These are phyloP conservation scores for Solanum rostratum DNA, from an alignment of 257 asterid genomes.

Conservation along the genomic window DNA sequence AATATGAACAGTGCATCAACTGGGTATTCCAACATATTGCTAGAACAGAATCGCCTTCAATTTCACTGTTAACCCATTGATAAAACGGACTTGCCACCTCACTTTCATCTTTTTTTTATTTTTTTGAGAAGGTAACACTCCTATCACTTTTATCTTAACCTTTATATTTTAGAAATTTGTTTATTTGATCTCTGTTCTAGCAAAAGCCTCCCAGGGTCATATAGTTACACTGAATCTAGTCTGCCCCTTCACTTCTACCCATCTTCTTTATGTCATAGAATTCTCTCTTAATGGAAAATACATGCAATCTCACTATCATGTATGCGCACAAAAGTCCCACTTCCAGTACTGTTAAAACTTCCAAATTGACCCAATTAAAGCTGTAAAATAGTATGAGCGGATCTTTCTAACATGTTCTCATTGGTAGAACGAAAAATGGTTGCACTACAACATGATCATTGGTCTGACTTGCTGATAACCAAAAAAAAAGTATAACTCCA, in stretches of 20 bases:
- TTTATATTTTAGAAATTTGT: neutral
- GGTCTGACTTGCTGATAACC: neutral
- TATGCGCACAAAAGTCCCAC: neutral
- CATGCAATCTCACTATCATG: neutral
- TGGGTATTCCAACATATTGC: neutral
- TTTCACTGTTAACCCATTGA: neutral
- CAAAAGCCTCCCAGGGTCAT: neutral
- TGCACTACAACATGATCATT: neutral
- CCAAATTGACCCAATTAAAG: neutral
- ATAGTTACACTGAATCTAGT: neutral
- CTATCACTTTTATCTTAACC: neutral
- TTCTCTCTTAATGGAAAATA: neutral
- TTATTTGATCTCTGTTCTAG: neutral
- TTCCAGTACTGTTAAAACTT: neutral
- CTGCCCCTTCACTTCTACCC: neutral
- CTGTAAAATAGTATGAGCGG: neutral
- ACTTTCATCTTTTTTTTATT: neutral
- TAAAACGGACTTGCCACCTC: neutral
- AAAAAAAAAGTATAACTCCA: neutral
- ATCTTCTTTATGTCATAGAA: neutral
- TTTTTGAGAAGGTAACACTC: too few species aligned
- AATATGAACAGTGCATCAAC: neutral
- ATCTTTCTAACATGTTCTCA: neutral
- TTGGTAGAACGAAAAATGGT: neutral
- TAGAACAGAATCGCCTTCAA: neutral